phyloP scores from a whole-genome alignment of 2,329 filamentous ascomycete genomes.

The Colletotrichum scovillei region DNA sequence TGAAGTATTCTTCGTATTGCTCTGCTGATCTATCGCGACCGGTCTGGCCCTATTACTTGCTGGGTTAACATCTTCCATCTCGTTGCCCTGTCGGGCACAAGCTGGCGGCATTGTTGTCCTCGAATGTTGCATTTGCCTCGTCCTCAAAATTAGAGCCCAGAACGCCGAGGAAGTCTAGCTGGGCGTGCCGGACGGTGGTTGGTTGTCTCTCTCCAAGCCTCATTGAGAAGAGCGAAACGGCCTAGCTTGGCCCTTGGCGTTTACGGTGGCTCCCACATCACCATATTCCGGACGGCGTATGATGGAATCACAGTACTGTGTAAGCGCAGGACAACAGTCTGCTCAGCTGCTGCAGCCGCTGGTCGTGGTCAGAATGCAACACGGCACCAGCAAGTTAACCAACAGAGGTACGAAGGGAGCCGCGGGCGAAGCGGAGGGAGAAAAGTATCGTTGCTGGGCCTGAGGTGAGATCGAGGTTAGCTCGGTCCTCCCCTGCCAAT shows the following conservation, averaged over 20 bases:
- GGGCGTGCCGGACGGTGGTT: slow-evolving; percentile 30
- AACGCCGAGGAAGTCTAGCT: slow-evolving; percentile 29
- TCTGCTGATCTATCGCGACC: slow-evolving; percentile 5
- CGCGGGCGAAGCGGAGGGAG: background rate
- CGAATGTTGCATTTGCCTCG: slow-evolving; percentile 15
- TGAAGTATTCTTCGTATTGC: slow-evolving; percentile 11
- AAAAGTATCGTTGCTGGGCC: slow-evolving; percentile 5
- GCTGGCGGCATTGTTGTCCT: slow-evolving; percentile 19
- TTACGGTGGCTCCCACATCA: slow-evolving; percentile 10
- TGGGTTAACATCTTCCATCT: background rate
- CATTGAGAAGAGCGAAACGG: slow-evolving; percentile 3
- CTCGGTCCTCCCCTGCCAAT: slow-evolving; percentile 11
- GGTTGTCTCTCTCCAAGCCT: slow-evolving; percentile 14
- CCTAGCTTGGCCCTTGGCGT: slow-evolving; percentile 27
- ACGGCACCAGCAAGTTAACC: too few relatives aligned
- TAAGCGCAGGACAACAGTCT: background rate
- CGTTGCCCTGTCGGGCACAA: slow-evolving; percentile 9
- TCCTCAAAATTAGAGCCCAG: slow-evolving; percentile 36
- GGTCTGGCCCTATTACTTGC: slow-evolving; percentile 7
- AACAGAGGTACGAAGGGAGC: slow-evolving; percentile 1
- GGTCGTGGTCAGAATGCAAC: background rate
- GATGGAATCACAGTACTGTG: too few relatives aligned
- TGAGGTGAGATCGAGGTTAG: slow-evolving; percentile 13
- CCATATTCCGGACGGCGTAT: background rate
- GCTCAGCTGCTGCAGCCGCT: background rate